phyloP scores from a whole-genome alignment of 192 early-diverging fungal genomes.

The Coemansia furcata region DNA sequence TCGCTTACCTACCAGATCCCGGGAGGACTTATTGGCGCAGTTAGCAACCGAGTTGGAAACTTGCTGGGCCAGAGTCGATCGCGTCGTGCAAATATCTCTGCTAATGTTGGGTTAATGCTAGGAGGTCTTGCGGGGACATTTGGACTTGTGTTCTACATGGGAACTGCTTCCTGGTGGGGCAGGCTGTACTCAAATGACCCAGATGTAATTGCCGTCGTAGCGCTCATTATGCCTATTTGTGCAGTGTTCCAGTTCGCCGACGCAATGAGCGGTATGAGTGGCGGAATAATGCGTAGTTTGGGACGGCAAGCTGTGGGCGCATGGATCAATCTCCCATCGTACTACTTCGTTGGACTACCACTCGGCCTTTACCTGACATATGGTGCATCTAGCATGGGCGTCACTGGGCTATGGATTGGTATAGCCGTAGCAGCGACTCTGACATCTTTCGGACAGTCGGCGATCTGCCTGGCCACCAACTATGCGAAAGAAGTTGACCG shows the following conservation, averaged over 20 bases:
- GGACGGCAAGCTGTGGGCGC: conserved; percentile 57
- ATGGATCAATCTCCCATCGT: conserved; percentile 54
- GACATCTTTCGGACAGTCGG: conserved; percentile 22
- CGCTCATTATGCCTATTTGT: conserved; percentile 70
- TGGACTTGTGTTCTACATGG: conserved; percentile 16
- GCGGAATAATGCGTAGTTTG: conserved; percentile 56
- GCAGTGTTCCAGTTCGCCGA: conserved; percentile 70
- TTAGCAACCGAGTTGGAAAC: conserved; percentile 58
- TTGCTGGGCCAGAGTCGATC: conserved; percentile 44
- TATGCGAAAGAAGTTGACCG: conserved; percentile 31
- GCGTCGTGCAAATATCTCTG: conserved; percentile 35
- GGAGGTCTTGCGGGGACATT: conserved; percentile 12
- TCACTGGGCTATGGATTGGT: conserved; percentile 53
- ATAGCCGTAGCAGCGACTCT: conserved; percentile 32
- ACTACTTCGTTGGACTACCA: conserved; percentile 58
- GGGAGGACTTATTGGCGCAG: conserved; percentile 56
- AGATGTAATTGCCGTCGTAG: conserved; percentile 67
- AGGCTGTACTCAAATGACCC: conserved; percentile 65
- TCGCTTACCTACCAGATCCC: conserved; percentile 55
- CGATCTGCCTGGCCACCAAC: conserved; percentile 17
- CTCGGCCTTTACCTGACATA: conserved; percentile 57
- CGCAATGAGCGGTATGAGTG: conserved; percentile 59
- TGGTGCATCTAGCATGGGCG: conserved; percentile 35
- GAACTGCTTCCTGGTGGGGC: conserved; percentile 46
- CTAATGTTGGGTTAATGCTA: conserved; percentile 23